Evolutionary conservation across 371 early-diverging fungal genomes (phyloP), one percentile per base, ranked within the genome.

Genomic region (Rhizopus arrhizus): DNA sequence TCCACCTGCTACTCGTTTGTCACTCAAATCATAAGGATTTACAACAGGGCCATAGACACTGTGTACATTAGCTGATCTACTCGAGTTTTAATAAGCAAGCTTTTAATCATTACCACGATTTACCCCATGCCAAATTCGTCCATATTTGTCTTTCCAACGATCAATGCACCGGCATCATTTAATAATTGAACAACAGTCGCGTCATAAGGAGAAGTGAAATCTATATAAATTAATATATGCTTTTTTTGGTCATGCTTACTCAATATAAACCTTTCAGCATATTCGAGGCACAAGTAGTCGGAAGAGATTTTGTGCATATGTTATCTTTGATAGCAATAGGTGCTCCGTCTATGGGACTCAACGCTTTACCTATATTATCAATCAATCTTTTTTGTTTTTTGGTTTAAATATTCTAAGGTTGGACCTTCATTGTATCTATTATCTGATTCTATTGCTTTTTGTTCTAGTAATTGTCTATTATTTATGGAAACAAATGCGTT

Each of bases 51-150:
- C 89, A 68, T 62, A 72, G 45, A 63, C 62, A 48, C 78, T 83
- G 56, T 75, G 78, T 4, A 75, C 59, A 62, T 86, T 89, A 35
- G 82, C 73, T 3, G 86, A 84, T 13, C 81, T 77, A 12, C 33
- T 47, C 36, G 41, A 15, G 47, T 41, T 16, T 3, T 36, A 43
- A 42, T 28, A 53, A 46, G 35, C 6, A 8, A 56, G 7, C 28
- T 13, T 32, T 38, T 16, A 13, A 22, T 15, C 13, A 40, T 22
- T 28, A 1, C 4, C 29, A 29, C 9, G 2, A 49, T 52, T 56
- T 78, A 91, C 79, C 97, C 97, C 96, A 97, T 96, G n/a, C 95
- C 97, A 85, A 96, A 97, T 69, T 96, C 97, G 69, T 97, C 97
- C 93, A 96, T 89, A 71, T 95, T 96, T 11, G 92, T 86, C 59